phyloP scores from a whole-genome alignment of 2,329 filamentous ascomycete genomes.

The Magnaporthales sp. region DNA sequence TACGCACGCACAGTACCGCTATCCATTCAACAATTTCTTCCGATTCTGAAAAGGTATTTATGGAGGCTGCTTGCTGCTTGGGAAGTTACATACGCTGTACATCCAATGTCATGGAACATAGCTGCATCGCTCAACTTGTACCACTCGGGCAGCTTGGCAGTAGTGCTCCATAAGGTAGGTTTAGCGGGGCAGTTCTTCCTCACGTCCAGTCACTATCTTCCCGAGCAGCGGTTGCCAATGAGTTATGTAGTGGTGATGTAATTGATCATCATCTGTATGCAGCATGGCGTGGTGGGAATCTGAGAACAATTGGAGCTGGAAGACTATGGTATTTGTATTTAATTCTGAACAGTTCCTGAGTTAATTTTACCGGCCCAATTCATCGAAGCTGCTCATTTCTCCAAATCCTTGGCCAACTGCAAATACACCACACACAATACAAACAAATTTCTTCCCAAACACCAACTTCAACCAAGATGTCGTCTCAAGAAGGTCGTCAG shows the following conservation, averaged over 20 bases:
- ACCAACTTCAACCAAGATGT: conserved; percentile 43
- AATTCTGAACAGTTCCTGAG: background rate
- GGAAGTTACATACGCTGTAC: background rate
- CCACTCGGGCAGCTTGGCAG: background rate
- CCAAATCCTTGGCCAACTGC: background rate
- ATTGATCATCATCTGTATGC: background rate
- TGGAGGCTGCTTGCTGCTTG: too few relatives aligned
- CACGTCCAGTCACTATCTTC: background rate
- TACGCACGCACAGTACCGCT: background rate
- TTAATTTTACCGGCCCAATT: background rate
- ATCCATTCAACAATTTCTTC: background rate
- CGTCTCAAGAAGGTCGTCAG: conserved; percentile 56
- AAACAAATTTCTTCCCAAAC: background rate
- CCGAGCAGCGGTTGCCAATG: background rate
- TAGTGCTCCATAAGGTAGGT: background rate
- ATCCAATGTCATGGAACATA: too few relatives aligned
- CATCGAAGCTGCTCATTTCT: background rate
- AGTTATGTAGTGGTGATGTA: conserved; percentile 1
- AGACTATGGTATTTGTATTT: background rate
- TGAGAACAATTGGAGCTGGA: background rate
- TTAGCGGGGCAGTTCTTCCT: background rate
- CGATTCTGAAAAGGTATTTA: background rate
- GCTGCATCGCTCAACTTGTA: background rate
- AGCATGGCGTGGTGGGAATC: background rate
- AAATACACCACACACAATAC: background rate